phyloP scores from a whole-genome alignment of 75 land plant genomes.

The Selaginella tamariscina region DNA sequence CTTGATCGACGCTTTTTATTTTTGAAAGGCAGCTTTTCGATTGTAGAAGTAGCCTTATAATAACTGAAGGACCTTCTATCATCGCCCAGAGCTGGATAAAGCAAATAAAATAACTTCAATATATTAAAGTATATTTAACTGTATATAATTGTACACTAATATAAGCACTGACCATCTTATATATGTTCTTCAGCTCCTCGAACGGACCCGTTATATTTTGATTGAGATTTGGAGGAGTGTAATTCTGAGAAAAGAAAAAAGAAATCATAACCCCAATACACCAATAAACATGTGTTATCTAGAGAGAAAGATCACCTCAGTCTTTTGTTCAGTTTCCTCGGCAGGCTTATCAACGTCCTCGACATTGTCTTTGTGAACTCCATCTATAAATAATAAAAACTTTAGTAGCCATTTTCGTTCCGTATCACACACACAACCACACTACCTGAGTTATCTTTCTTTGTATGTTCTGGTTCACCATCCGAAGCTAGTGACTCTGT shows the following conservation, averaged over 20 bases:
- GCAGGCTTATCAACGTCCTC: not conserved
- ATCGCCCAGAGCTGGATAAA: conserved; percentile 67
- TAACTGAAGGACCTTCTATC: conserved; percentile 93
- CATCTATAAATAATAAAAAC: no score
- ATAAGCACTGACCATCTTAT: conserved; percentile 44
- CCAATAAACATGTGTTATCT: not conserved
- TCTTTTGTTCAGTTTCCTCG: conserved; percentile 13
- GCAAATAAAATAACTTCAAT: conserved; percentile 5
- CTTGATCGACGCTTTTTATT: conserved; percentile 81
- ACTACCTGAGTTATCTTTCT: not conserved
- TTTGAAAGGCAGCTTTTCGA: conserved; percentile 87
- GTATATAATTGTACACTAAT: not conserved
- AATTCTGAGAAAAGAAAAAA: conserved; percentile 9
- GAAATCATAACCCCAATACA: not conserved
- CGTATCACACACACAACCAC: conserved; percentile 1
- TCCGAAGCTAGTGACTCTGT: conserved; percentile 4
- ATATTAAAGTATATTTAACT: not conserved
- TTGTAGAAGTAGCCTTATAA: conserved; percentile 72
- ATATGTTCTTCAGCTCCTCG: conserved; percentile 59
- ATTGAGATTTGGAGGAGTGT: conserved; percentile 79
- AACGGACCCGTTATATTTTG: conserved; percentile 72
- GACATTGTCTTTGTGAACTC: no score
- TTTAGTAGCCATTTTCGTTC: conserved; percentile 2
- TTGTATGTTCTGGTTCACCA: not conserved
- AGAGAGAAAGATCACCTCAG: conserved; percentile 8